Base-by-base conservation (phyloP, 208 protist species). In the Acanthamoeba healyi region DNA sequence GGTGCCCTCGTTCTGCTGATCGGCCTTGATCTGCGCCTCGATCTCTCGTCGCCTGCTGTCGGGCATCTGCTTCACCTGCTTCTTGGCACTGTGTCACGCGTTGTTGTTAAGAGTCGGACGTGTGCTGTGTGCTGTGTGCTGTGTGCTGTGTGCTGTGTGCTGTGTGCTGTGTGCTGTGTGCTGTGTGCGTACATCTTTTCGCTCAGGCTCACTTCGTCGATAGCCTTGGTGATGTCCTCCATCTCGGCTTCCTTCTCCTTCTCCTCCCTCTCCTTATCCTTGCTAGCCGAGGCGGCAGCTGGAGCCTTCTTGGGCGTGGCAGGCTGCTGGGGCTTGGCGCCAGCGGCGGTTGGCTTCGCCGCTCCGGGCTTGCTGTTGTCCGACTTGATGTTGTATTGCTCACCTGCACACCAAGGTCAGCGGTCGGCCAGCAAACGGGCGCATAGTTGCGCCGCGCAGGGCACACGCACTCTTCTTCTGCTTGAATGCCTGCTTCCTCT, bases 401-500 rank as follows among this genome's bases (percentile, higher is more conserved):
- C 70, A 24, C 70, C 70, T 79, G 29, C n/a, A n/a, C n/a, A n/a
- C n/a, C n/a, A n/a, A n/a, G n/a, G n/a, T n/a, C n/a, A n/a, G n/a
- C n/a, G n/a, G 10, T 36, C 58, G 15, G 26, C 58, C 44, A 49
- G 44, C 44, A 49, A 49, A 24, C 4, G 15, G 10, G 15, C 4
- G 54, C 4, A 61, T 5, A 26, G 2, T 7, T 74, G 36, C n/a
- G n/a, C 32, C 5, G 9, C 6, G 7, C 29, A 38, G 10, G 17
- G 26, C 58, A 12, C 24, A 26, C 70, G 70, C 26, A 79, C 70
- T 79, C 49, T 87, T 87, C 79, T 87, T 87, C 19, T 87, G 79
- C 36, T 87, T 87, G 79, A 87, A 87, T 15, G 79, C 79, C 49
- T 87, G 79, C 44, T 87, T 87, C 22, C 79, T 6, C 49, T 87